Evolutionary conservation across 177 flowering plant genomes (phyloP), one percentile per base, ranked within the genome.

Genomic region (Vitis hybrid): DNA sequence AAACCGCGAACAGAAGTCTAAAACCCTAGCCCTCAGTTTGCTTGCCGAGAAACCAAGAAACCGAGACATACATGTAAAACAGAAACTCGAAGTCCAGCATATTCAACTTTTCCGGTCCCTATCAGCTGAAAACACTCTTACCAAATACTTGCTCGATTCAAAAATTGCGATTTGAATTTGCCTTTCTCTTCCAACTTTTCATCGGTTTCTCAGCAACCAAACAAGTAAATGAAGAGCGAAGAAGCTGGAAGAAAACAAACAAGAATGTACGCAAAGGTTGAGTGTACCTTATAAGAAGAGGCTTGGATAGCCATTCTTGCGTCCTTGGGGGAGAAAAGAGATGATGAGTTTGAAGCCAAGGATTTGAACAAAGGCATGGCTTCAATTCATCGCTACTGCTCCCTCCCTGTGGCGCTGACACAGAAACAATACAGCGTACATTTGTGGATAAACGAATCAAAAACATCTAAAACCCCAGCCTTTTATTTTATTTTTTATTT

Each of bases 231-330:
- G 14, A 35, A 41, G 2, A 51, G 6, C 63, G 2, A 14, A 48
- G 21, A 49, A 60, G 4, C 3, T 49, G 11, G 55, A 15, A 21
- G 18, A 46, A 56, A 15, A 54, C 15, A 54, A 17, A 6, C 3
- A 3, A 27, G 24, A 55, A 2, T 13, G 15, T 49, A 18, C 4
- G 30, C 3, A 18, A 18, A 1, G 7, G 7, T 18, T 8, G n/a
- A 67, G 13, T 21, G 27, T 69, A 79, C 82, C 63, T 53, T 41
- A 49, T 63, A 76, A 21, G 81, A 56, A 65, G 81, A 72, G 51
- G 76, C n/a, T 3, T 75, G 74, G 51, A 72, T 50, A 20, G 81
- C 70, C 71, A 75, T 73, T 18, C 70, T 66, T 53, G 79, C 72
- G 46, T 78, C 80, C 12, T 18, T 55, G 50, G 73, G 70, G 30